Evolutionary conservation across 2,329 filamentous ascomycete genomes (phyloP).

Genomic region (Purpureocillium takamizusanense): DNA sequence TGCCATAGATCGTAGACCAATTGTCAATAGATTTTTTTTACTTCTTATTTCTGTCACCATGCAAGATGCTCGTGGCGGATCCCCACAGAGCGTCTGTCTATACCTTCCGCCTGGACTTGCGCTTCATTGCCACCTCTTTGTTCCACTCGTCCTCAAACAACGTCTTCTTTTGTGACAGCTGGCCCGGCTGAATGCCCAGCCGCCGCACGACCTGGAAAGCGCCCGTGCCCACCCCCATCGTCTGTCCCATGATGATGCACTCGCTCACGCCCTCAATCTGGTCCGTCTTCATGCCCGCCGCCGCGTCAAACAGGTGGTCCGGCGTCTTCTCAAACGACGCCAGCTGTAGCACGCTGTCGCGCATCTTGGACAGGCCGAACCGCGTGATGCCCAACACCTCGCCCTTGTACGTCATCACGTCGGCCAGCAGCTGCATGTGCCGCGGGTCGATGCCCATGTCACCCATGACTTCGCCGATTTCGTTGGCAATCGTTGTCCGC

Average conservation of each 20-base stretch:
- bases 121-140: conserved; percentile 11
- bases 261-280: conserved; percentile 88
- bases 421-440: conserved; percentile 93
- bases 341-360: conserved; percentile 86
- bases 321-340: conserved; percentile 98
- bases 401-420: conserved; percentile 99
- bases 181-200: conserved; percentile 54
- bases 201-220: conserved; percentile 81
- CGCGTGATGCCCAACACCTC: conserved; percentile 94
- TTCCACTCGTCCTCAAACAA: conserved; percentile 64
- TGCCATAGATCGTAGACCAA: no score
- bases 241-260: conserved; percentile 98
- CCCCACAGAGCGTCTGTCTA: not conserved
- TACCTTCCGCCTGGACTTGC: conserved; percentile 4
- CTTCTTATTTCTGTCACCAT: no score
- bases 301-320: conserved; percentile 93
- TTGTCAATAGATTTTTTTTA: no score
- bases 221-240: conserved; percentile 83
- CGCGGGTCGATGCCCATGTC: conserved; percentile 94
- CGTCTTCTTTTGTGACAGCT: conserved; percentile 51
- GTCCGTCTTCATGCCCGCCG: conserved; percentile 84
- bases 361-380: conserved; percentile 93
- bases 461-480: conserved; percentile 84
- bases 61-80: no score
- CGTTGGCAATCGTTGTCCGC: conserved; percentile 75